These are phyloP conservation scores for Crithidia expoeki DNA, from an alignment of 208 protist species.

Conservation along the genomic window DNA sequence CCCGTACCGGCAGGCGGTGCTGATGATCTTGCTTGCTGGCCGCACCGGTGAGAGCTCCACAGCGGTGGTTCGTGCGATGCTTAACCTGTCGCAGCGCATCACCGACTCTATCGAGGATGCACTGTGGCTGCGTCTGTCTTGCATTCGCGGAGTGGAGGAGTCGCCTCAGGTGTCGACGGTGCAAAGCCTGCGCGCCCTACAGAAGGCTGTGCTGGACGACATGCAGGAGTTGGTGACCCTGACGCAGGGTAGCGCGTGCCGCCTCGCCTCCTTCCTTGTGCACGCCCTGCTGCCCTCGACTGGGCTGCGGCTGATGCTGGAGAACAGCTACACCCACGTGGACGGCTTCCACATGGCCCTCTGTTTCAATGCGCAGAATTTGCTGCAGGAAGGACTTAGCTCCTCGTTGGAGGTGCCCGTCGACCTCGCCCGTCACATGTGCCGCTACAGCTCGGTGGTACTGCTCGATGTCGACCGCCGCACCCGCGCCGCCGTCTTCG, in stretches of 20 bases:
- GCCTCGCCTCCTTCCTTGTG: conserved; percentile 72
- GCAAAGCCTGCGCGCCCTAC: conserved; percentile 65
- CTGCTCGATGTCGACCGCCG: conserved; percentile 55
- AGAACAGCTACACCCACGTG: conserved; percentile 58
- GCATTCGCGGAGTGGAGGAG: conserved; percentile 43
- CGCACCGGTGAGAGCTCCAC: conserved; percentile 57
- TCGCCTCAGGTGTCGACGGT: conserved; percentile 41
- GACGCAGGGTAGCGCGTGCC: conserved; percentile 58
- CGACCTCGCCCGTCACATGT: conserved; percentile 57
- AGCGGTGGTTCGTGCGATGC: conserved; percentile 26
- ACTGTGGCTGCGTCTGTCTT: conserved; percentile 64
- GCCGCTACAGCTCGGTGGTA: conserved; percentile 64
- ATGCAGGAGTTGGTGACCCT: conserved; percentile 64
- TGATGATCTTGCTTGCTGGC: conserved; percentile 78
- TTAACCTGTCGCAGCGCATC: conserved; percentile 46
- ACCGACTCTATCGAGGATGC: conserved; percentile 70
- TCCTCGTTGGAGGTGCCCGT: conserved; percentile 60
- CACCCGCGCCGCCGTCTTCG: conserved; percentile 25
- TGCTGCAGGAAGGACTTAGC: conserved; percentile 41
- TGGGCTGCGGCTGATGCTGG: conserved; percentile 70
- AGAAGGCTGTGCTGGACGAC: conserved; percentile 70
- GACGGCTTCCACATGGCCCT: conserved; percentile 81
- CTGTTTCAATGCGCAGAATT: conserved; percentile 65
- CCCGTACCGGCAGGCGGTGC: conserved; percentile 69
- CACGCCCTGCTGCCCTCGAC: conserved; percentile 76